These are phyloP conservation scores for Fomitiporia mediterranea DNA, from an alignment of 1,284 basidiomycete species.

Conservation along the genomic window DNA sequence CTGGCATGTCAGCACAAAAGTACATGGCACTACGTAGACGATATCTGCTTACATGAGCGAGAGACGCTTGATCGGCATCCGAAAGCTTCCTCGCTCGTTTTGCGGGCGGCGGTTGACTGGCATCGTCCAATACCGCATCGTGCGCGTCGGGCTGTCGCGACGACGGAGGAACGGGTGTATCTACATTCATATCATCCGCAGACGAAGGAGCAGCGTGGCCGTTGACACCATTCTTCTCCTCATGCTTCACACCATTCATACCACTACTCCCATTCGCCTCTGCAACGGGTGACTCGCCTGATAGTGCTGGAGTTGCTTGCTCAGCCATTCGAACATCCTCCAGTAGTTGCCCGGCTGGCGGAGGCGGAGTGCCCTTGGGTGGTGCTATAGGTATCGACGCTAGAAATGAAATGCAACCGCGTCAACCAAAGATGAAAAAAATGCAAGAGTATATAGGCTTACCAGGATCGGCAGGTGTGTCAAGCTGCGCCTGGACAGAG, in stretches of 20 bases:
- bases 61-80: slow-evolving; percentile 49
- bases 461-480: slow-evolving; percentile 48
- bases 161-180: slow-evolving; percentile 11
- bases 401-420: slow-evolving; percentile 24
- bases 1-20: slow-evolving; percentile 50
- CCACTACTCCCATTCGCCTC: neutral
- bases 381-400: slow-evolving; percentile 43
- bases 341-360: slow-evolving; percentile 40
- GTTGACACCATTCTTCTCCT: slow-evolving; percentile 6
- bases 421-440: slow-evolving; percentile 21
- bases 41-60: slow-evolving; percentile 56
- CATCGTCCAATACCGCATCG: slow-evolving; percentile 34
- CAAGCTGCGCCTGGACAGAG: slow-evolving; percentile 42
- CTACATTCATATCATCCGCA: slow-evolving; percentile 12
- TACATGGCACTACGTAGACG: slow-evolving; percentile 42
- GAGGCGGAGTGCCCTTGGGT: slow-evolving; percentile 43
- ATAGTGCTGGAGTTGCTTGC: slow-evolving; percentile 26
- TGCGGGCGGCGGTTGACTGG: slow-evolving; percentile 64
- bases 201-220: neutral
- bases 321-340: slow-evolving; percentile 52
- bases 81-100: slow-evolving; percentile 55
- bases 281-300: slow-evolving; percentile 20
- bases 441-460: slow-evolving; percentile 28
- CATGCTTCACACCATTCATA: slow-evolving; percentile 11
- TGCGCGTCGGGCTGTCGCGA: slow-evolving; percentile 9